Evolutionary conservation across 2,329 filamentous ascomycete species (phyloP).

Genomic region (Annulohypoxylon truncatum): DNA sequence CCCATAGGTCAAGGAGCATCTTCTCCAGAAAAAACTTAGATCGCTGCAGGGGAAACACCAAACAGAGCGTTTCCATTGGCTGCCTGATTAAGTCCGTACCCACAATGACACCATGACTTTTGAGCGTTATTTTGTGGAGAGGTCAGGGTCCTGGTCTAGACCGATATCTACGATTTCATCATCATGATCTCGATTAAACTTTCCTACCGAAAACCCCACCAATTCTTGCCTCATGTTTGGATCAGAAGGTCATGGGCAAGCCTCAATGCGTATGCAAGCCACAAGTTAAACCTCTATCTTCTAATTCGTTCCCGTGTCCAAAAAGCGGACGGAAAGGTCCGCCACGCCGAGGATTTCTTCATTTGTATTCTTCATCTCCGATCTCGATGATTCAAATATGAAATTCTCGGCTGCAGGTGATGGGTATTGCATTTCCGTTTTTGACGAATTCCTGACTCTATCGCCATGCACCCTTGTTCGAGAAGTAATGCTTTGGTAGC

Average conservation of each 20-base stretch:
- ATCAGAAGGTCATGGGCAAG: conserved; percentile 15
- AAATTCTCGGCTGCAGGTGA: background rate
- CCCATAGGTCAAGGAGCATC: background rate
- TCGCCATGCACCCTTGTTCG: conserved; percentile 13
- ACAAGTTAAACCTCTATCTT: conserved; percentile 2
- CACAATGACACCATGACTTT: conserved; percentile 44
- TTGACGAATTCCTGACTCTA: conserved; percentile 25
- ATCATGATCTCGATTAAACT: conserved; percentile 35
- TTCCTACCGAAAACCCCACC: background rate
- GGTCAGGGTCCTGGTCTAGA: conserved; percentile 15
- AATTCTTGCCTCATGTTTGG: conserved; percentile 27
- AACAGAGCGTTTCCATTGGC: conserved; percentile 19
- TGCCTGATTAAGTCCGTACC: background rate
- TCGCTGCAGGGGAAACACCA: conserved; percentile 33
- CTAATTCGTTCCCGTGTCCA: background rate
- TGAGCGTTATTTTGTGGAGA: conserved; percentile 30
- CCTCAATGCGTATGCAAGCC: conserved; percentile 26
- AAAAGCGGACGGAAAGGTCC: conserved; percentile 27
- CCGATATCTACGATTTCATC: conserved; percentile 26
- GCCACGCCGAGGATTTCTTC: background rate
- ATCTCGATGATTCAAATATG: background rate
- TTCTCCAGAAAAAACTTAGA: conserved; percentile 17
- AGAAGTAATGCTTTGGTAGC: background rate
- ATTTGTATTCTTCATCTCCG: background rate
- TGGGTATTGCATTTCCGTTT: conserved; percentile 26